A percentile compares a stretch with the other conserved stretches of the same genome.
phyloP scores from a whole-genome alignment of 2,329 filamentous ascomycete genomes.

The Aurifilum marmelostoma region DNA sequence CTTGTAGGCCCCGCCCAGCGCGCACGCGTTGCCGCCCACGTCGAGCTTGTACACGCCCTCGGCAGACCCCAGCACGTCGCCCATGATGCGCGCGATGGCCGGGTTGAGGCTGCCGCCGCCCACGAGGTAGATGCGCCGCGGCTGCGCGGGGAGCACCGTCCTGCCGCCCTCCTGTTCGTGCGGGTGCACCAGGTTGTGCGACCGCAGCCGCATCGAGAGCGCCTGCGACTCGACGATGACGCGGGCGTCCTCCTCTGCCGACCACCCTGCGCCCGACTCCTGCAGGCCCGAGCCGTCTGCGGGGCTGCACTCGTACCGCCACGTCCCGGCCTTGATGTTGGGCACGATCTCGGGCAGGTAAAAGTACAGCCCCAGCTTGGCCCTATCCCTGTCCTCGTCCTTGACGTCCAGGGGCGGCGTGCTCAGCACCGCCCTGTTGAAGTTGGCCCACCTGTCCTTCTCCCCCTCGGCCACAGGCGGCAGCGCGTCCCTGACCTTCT shows the following conservation, averaged over 20 bases:
- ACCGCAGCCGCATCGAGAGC: constrained; percentile 85
- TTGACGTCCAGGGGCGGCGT: constrained; percentile 71
- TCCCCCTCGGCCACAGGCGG: constrained; percentile 50
- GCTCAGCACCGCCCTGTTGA: constrained; percentile 73
- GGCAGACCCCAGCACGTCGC: constrained; percentile 83
- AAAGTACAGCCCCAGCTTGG: constrained; percentile 93
- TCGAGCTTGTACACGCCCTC: constrained; percentile 94
- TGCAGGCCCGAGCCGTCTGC: constrained; percentile 57
- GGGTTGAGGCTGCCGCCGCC: constrained; percentile 89
- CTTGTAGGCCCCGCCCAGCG: constrained; percentile 92
- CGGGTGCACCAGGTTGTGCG: constrained; percentile 70
- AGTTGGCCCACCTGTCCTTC: constrained; percentile 71
- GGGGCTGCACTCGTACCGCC: constrained; percentile 70
- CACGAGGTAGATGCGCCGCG: constrained; percentile 88
- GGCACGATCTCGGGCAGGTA: constrained; percentile 94
- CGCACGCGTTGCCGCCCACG: constrained; percentile 93
- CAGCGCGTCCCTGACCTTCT: constrained; percentile 83
- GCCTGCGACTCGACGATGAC: constrained; percentile 94
- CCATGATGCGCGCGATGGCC: constrained; percentile 82
- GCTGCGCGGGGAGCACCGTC: constrained; percentile 72
- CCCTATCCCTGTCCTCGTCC: constrained; percentile 52
- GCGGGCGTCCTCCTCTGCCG: constrained; percentile 74
- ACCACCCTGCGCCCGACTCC: constrained; percentile 46
- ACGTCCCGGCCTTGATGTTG: constrained; percentile 82
- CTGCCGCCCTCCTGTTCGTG: constrained; percentile 40